Evolutionary conservation across 352 stramenopile genomes (phyloP), one percentile per base, ranked within the genome.

Genomic region (Pythium utonaiense): DNA sequence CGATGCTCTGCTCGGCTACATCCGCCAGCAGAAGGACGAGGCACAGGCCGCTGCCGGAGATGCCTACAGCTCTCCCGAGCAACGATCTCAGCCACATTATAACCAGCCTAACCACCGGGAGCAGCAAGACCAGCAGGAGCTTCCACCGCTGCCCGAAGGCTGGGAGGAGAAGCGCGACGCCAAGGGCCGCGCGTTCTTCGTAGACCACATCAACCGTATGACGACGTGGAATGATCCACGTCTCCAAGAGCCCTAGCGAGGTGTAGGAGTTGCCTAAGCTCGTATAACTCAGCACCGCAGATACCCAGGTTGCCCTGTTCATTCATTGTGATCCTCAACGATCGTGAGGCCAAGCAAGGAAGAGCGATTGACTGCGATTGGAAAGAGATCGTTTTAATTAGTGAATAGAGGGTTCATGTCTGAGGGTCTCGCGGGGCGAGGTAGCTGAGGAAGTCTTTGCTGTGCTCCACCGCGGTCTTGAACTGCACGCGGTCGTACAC

Each of bases 201-300:
- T 93, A 52, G 83, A 90, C 54, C 83, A 93, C 65, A 78, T 88
- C 63, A 87, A 86, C 53, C 75, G 79, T 22, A 56, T 78, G 49
- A 93, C 81, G 3, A 93, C 83, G 14, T 91, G 83, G 83, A 71
- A 68, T 1, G 80, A 91, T 45, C 80, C 80, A 1, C 71, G 80
- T 3, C 17, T 38, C 0, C 17, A 54, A 16, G 24, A 49, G 3
- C 42, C 17, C n/a, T 41, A 50, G 17, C 53, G 51, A 25, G 2
- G 38, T n/a, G n/a, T n/a, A n/a, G 17, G 36, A 59, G 53, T 24
- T 10, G 47, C 17, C 14, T 21, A 38, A 36, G 3, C 14, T 25
- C 33, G 14, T 31, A 14, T 30, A 34, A 31, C 36, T 4, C 16
- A 22, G 14, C 28, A 33, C 5, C 28, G 9, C 9, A 33, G 28